phyloP scores from a whole-genome alignment of 352 stramenopile species.

The Phytophthora pistaciae region DNA sequence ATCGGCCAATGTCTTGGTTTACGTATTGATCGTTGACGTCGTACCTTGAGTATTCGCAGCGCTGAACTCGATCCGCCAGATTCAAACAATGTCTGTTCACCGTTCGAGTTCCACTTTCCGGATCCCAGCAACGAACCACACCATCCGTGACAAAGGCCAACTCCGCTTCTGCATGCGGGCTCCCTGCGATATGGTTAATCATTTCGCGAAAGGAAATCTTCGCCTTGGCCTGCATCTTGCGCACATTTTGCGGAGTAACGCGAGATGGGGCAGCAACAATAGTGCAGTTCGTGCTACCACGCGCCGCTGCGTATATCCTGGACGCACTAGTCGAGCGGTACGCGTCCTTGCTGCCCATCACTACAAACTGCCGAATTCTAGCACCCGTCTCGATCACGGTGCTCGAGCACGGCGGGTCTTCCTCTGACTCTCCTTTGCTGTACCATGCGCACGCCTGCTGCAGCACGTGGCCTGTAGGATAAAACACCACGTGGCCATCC shows the following conservation, averaged over 20 bases:
- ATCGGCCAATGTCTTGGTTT: not conserved
- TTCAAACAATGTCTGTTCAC: slow-evolving; percentile 30
- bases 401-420: slow-evolving; percentile 32
- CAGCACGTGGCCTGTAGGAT: slow-evolving; percentile 69
- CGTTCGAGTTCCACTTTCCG: slow-evolving; percentile 49
- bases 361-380: slow-evolving; percentile 65
- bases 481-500: slow-evolving; percentile 67
- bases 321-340: slow-evolving; percentile 44
- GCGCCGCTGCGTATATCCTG: slow-evolving; percentile 49
- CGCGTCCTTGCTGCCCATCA: slow-evolving; percentile 56
- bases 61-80: slow-evolving; percentile 50
- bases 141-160: slow-evolving; percentile 66
- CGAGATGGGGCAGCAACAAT: slow-evolving; percentile 41
- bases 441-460: slow-evolving; percentile 73
- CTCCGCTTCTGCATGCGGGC: slow-evolving; percentile 71
- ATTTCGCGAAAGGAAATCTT: slow-evolving; percentile 65
- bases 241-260: slow-evolving; percentile 17
- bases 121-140: slow-evolving; percentile 60
- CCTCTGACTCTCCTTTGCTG: slow-evolving; percentile 32
- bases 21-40: not conserved
- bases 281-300: slow-evolving; percentile 54
- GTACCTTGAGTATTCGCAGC: slow-evolving; percentile 82
- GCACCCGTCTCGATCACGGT: slow-evolving; percentile 64
- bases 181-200: slow-evolving; percentile 70
- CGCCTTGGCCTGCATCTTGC: slow-evolving; percentile 47